phyloP scores from a whole-genome alignment of 441 rosid genomes.

The Lagerstroemia fauriei region DNA sequence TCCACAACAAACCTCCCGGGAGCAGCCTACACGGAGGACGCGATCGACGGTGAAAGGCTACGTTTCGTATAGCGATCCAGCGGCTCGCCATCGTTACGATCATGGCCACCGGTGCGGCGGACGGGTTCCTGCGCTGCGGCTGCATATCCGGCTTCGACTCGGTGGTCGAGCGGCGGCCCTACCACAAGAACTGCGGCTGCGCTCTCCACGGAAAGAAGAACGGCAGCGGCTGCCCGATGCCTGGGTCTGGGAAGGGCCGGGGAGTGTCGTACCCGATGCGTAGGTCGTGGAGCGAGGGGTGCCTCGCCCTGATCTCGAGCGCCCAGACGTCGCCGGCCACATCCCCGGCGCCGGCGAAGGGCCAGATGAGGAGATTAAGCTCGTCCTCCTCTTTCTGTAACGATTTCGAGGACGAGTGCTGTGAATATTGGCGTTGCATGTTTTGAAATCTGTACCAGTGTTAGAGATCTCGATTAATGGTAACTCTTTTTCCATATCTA shows the following conservation, averaged over 20 bases:
- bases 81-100: neutral
- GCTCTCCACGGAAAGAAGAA: slow-evolving; percentile 48
- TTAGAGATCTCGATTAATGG: neutral
- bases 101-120: slow-evolving; percentile 52
- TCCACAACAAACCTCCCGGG: neutral
- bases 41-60: neutral
- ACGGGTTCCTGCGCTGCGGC: slow-evolving; percentile 52
- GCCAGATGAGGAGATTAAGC: neutral
- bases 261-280: slow-evolving; percentile 47
- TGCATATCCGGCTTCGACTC: slow-evolving; percentile 48
- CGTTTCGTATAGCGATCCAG: neutral
- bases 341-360: slow-evolving; percentile 14
- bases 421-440: neutral
- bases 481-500: neutral
- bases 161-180: slow-evolving; percentile 58
- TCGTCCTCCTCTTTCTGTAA: neutral
- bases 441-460: neutral
- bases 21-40: neutral
- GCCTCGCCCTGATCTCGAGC: slow-evolving; percentile 14
- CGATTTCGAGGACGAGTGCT: slow-evolving; percentile 12
- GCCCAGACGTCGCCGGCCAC: slow-evolving; percentile 15
- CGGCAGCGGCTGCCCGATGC: neutral
- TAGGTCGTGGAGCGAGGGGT: slow-evolving; percentile 27
- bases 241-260: slow-evolving; percentile 19
- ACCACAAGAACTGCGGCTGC: slow-evolving; percentile 68